phyloP scores from a whole-genome alignment of 306 rosid genomes.

The Vigna mungo region DNA sequence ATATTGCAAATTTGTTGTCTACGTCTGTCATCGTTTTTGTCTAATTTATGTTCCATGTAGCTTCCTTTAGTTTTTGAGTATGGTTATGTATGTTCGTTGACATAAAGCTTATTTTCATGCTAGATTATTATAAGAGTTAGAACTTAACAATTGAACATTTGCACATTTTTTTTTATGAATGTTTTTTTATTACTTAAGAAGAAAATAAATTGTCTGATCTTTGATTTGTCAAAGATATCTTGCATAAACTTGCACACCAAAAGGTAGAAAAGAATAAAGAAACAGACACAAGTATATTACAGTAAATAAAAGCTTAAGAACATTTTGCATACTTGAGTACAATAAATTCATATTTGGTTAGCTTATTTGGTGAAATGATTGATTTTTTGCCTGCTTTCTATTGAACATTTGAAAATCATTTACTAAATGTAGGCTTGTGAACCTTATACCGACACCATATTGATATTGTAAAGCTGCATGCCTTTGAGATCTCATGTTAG shows the following conservation, averaged over 20 bases:
- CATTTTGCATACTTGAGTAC: slow-evolving; percentile 19
- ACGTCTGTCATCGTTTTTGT: slow-evolving; percentile 47
- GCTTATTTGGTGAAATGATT: not conserved
- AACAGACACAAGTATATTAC: not conserved
- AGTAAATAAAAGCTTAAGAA: not conserved
- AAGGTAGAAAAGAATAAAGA: slow-evolving; percentile 23
- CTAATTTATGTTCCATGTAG: not conserved
- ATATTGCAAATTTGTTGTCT: slow-evolving; percentile 91
- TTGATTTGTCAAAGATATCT: not conserved
- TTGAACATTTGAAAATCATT: not conserved
- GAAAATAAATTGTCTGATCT: not conserved
- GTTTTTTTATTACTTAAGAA: not conserved
- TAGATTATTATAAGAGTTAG: slow-evolving; percentile 5
- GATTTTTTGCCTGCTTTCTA: not conserved
- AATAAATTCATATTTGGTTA: not conserved
- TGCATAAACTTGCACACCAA: not conserved
- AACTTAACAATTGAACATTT: not conserved
- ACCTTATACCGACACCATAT: not conserved
- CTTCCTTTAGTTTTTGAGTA: not conserved
- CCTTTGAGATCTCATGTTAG: not conserved
- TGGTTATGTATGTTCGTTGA: not conserved
- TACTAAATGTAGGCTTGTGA: slow-evolving; percentile 21
- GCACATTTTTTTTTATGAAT: not conserved
- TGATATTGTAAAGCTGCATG: slow-evolving; percentile 15
- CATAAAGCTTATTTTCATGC: slow-evolving; percentile 24